These are phyloP conservation scores for Hemerocallis citrina DNA, from an alignment of 106 monocot genomes.

Conservation along the genomic window DNA sequence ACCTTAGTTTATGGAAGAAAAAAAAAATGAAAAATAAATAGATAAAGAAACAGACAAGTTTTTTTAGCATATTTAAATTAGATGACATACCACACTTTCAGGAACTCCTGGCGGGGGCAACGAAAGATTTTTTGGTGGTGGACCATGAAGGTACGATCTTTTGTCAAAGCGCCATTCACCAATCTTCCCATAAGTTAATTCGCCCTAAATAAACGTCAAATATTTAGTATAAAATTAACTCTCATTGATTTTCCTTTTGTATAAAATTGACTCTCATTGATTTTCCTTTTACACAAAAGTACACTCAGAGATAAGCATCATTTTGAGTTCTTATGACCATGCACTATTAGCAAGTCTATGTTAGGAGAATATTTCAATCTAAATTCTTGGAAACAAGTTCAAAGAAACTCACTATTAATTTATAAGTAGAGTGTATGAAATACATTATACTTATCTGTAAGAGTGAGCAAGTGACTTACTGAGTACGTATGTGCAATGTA, in stretches of 20 bases:
- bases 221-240: neutral
- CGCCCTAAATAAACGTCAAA: conserved; percentile 37
- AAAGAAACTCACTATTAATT: neutral
- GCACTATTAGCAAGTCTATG: neutral
- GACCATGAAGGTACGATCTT: conserved; percentile 72
- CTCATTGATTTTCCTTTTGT: neutral
- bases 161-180: conserved; percentile 99
- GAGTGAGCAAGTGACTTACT: no score
- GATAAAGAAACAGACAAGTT: no score
- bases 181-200: conserved; percentile 91
- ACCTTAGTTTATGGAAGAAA: no score
- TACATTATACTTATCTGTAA: no score
- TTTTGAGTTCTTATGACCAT: no score
- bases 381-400: neutral
- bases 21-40: no score
- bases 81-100: conserved; percentile 90
- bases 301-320: neutral
- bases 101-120: conserved; percentile 94
- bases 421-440: no score
- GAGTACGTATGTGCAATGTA: no score
- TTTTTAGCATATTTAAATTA: neutral
- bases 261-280: neutral
- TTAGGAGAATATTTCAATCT: neutral
- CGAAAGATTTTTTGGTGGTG: conserved; percentile 79
- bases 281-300: neutral